Conservation (phyloP, 495 filamentous ascomycete species). For the Cetradonia linearis region DNA sequence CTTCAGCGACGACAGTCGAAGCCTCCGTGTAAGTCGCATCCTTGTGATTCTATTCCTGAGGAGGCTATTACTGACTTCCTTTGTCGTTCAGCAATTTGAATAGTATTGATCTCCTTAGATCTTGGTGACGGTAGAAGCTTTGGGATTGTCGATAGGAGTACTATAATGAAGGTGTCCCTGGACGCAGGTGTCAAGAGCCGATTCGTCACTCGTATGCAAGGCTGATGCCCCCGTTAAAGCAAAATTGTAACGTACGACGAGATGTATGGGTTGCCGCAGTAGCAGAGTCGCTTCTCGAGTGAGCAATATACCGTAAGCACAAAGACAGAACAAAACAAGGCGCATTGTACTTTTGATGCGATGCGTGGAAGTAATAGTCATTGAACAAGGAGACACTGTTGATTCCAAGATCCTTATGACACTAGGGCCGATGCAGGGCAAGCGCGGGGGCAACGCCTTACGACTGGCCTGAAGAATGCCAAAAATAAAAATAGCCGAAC, state of each 20-base stretch:
- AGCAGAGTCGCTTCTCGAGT: not conserved
- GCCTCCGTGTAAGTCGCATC: constrained; percentile 22
- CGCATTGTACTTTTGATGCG: not conserved
- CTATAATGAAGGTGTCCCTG: not conserved
- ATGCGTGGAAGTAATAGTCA: not conserved
- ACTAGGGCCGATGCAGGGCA: constrained; percentile 10
- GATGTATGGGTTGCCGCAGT: not conserved
- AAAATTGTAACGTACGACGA: not conserved
- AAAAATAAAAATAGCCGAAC: constrained; percentile 17
- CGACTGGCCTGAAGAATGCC: not conserved
- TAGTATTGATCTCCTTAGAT: not conserved
- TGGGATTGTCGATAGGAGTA: not conserved
- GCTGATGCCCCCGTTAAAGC: not conserved
- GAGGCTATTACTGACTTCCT: not conserved
- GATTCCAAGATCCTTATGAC: not conserved
- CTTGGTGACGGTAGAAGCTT: not conserved
- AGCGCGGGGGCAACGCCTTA: constrained; percentile 6
- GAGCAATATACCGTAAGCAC: not conserved
- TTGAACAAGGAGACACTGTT: constrained; percentile 7
- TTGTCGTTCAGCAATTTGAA: not conserved
- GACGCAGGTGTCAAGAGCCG: not conserved
- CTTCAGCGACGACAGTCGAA: constrained; percentile 13
- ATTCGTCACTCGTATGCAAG: not conserved
- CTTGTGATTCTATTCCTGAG: not conserved
- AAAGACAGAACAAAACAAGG: not conserved